Base-by-base conservation (phyloP, 352 stramenopile genomes). In the Phytopythium cucurbitacearum region DNA sequence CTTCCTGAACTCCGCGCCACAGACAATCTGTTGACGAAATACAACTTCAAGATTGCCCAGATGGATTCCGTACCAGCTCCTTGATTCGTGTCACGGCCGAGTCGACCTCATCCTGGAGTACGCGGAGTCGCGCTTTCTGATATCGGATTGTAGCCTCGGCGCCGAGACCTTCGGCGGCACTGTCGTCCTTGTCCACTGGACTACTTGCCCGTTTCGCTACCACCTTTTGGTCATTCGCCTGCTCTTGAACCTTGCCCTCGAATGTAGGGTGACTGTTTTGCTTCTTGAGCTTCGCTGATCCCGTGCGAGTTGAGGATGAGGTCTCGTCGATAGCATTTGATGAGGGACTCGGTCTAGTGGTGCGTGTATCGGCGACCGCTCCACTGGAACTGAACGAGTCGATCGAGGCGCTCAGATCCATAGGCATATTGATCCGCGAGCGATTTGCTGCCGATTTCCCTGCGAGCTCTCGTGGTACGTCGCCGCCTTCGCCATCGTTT, bases 101-200 rank as follows among this genome's bases (percentile, higher is more conserved):
- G 12, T 89, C 80, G 28, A 69, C 64, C 56, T 91, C 78, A 37
- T 89, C 77, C 50, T 92, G 80, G 9, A 92, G 65, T 16, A 92
- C 67, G 7, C 76, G 80, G 7, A 92, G 56, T 8, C 81, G 67
- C 3, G 80, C 78, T 62, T 90, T 90, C 49, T 92, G 82, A 49
- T 88, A 89, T 16, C 82, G 67, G 11, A 91, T 50, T 0, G 82
- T 87, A 16, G 78, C 71, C 39, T 89, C 81, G 0, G 84, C 46
- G 2, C 80, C 69, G 0, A 88, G 60, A 40, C 74, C 76, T 48
- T 82, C 67, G 0, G 64, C 57, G 37, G 40, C 42, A 53, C 42
- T 51, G n/a, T 51, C 16, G 21, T 15, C 47, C 47, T 16, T 41
- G 28, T 8, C 16, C 53, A 7, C 48, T 28, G 21, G 21, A 28